Evolutionary conservation across 2,329 filamentous ascomycete species (phyloP).

Genomic region (Colletotrichum sublineola): DNA sequence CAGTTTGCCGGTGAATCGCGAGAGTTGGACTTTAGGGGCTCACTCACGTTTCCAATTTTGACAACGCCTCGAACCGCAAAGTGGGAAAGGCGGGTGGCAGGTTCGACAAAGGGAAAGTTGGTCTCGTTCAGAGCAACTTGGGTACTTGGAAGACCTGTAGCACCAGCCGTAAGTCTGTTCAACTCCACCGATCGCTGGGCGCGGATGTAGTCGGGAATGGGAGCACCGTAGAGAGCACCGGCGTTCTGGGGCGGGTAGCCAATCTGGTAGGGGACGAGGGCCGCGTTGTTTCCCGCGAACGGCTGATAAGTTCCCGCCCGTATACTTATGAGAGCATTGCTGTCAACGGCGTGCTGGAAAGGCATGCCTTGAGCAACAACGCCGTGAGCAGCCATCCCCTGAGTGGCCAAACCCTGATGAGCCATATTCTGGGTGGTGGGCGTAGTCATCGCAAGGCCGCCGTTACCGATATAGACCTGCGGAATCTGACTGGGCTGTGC

Average conservation of each 20-base stretch:
- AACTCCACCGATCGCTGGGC: slow-evolving; percentile 54
- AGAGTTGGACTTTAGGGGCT: not conserved
- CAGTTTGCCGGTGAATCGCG: not conserved
- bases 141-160: slow-evolving; percentile 51
- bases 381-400: not conserved
- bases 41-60: slow-evolving; percentile 64
- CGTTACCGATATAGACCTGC: slow-evolving; percentile 1
- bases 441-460: not conserved
- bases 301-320: slow-evolving; percentile 13
- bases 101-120: slow-evolving; percentile 64
- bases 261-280: slow-evolving; percentile 30
- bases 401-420: not conserved
- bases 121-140: slow-evolving; percentile 52
- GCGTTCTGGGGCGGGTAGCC: slow-evolving; percentile 4
- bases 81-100: slow-evolving; percentile 44
- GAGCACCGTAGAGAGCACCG: not conserved
- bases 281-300: slow-evolving; percentile 2
- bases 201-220: slow-evolving; percentile 43
- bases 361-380: not conserved
- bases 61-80: slow-evolving; percentile 57
- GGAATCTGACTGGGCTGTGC: not conserved
- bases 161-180: slow-evolving; percentile 52
- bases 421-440: not conserved
- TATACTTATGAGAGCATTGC: not conserved
- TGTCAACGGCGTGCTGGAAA: not conserved